Percentiles rank a stretch among this genome's conserved stretches.
phyloP scores from a whole-genome alignment of 2,329 filamentous ascomycete species.

The Stagonosporopsis cucurbitacearum region DNA sequence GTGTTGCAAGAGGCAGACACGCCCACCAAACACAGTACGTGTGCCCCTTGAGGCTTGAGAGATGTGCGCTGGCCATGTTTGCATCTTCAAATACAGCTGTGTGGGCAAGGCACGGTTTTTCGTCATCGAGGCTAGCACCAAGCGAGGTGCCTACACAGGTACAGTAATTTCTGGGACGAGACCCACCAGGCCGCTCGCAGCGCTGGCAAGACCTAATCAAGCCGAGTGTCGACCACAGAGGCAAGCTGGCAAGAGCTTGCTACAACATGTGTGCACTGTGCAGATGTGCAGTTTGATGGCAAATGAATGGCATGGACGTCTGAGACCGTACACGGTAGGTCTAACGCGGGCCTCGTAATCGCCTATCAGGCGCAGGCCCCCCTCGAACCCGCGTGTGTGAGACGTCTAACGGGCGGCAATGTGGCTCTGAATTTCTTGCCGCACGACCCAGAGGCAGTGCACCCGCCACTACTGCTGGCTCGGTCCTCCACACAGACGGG shows the following conservation, averaged over 20 bases:
- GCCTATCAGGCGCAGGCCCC: slow-evolving; percentile 32
- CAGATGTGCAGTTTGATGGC: slow-evolving; percentile 2
- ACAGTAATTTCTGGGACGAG: slow-evolving; percentile 11
- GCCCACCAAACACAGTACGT: slow-evolving; percentile 19
- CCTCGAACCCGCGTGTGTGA: slow-evolving; percentile 27
- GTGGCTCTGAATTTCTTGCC: slow-evolving; percentile 31
- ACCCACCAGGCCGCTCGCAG: slow-evolving; percentile 14
- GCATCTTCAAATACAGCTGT: slow-evolving; percentile 25
- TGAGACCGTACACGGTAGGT: too few species aligned
- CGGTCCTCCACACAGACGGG: slow-evolving; percentile 7
- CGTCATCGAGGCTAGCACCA: slow-evolving; percentile 35
- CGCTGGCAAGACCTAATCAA: too few species aligned
- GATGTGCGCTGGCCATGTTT: slow-evolving; percentile 11
- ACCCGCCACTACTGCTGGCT: slow-evolving; percentile 28
- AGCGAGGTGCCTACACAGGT: too few species aligned
- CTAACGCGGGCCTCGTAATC: slow-evolving; percentile 12
- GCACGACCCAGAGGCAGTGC: slow-evolving; percentile 28
- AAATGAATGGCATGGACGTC: slow-evolving; percentile 7
- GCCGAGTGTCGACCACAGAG: slow-evolving; percentile 14
- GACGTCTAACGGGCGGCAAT: slow-evolving; percentile 35
- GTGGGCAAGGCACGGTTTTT: slow-evolving; percentile 29
- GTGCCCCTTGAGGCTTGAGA: slow-evolving; percentile 34
- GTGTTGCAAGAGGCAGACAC: slow-evolving; percentile 19
- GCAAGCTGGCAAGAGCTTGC: slow-evolving; percentile 6
- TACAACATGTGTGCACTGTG: slow-evolving; percentile 3